phyloP scores from a whole-genome alignment of 1,284 basidiomycete genomes.

The Ceratorhiza oryzae-sativae region DNA sequence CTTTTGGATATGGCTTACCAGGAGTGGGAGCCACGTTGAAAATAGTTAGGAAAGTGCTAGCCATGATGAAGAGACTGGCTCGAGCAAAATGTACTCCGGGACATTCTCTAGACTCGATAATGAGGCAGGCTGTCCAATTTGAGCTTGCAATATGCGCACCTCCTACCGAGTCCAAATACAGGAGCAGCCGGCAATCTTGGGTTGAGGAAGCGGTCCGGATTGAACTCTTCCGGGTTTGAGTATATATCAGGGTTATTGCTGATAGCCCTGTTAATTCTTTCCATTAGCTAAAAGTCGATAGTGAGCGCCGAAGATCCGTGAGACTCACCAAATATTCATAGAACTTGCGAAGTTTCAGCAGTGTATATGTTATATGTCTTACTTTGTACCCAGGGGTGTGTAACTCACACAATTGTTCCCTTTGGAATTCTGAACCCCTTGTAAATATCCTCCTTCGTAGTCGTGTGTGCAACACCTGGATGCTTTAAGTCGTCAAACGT shows the following conservation, averaged over 20 bases:
- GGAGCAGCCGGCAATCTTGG: not conserved
- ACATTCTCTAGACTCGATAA: not conserved
- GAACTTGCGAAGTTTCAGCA: not conserved
- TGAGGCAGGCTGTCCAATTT: not conserved
- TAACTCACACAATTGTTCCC: conserved; percentile 41
- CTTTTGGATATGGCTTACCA: not conserved
- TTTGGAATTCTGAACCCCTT: conserved; percentile 41
- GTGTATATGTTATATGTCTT: no score
- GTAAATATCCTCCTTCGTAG: conserved; percentile 40
- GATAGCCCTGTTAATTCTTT: conserved; percentile 30
- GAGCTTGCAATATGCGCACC: not conserved
- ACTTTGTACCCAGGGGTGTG: not conserved
- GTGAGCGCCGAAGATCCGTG: no score
- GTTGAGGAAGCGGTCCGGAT: conserved; percentile 42
- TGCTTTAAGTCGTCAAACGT: not conserved
- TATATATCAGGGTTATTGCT: conserved; percentile 37
- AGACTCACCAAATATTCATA: not conserved
- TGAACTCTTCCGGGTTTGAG: conserved; percentile 41
- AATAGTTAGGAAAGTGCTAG: not conserved
- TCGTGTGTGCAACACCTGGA: not conserved
- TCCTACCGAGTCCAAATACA: conserved; percentile 2
- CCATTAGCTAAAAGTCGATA: no score
- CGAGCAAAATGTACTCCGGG: not conserved
- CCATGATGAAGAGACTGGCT: not conserved
- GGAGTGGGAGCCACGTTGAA: not conserved